A percentile compares a stretch with the other conserved stretches of the same genome.
Conservation (phyloP, 2,329 filamentous ascomycete genomes). For the Gliomastix tumulicola region DNA sequence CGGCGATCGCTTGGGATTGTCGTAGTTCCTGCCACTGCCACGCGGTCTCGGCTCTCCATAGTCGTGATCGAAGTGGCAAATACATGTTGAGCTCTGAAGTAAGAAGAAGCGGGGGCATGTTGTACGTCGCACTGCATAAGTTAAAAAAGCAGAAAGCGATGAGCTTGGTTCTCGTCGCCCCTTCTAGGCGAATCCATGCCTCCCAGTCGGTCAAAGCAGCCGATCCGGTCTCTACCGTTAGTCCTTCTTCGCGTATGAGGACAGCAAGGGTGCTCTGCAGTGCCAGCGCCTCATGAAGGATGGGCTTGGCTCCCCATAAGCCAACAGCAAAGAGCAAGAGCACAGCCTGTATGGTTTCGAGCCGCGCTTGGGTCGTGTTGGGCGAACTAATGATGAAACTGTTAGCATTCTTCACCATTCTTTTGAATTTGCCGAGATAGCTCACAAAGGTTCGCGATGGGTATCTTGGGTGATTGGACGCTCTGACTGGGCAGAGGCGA, state of each 20-base stretch:
- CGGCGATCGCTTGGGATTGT: conserved; percentile 40
- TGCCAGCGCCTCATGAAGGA: conserved; percentile 52
- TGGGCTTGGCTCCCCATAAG: conserved; percentile 54
- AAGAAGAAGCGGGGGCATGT: conserved; percentile 50
- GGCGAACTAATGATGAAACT: conserved; percentile 31
- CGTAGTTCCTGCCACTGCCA: conserved; percentile 56
- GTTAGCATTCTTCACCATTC: neutral
- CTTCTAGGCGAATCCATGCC: conserved; percentile 51
- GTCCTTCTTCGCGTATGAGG: conserved; percentile 51
- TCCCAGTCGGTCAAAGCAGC: conserved; percentile 46
- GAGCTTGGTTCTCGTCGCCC: conserved; percentile 50
- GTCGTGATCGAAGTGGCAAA: conserved; percentile 44
- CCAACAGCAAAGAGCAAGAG: conserved; percentile 54
- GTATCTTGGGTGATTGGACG: conserved; percentile 50
- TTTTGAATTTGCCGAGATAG: conserved; percentile 2
- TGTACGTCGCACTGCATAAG: conserved; percentile 54
- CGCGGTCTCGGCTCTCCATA: conserved; percentile 50
- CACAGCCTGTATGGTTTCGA: conserved; percentile 60
- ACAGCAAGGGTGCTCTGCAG: conserved; percentile 52
- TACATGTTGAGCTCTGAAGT: conserved; percentile 51
- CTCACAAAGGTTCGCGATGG: conserved; percentile 53
- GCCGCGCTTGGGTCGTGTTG: conserved; percentile 50
- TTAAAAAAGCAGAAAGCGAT: conserved; percentile 58
- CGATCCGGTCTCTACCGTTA: conserved; percentile 39
- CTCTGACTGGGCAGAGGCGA: conserved; percentile 51